Evolutionary conservation across 2,329 filamentous ascomycete genomes (phyloP).

Genomic region (Mariannaea elegans): DNA sequence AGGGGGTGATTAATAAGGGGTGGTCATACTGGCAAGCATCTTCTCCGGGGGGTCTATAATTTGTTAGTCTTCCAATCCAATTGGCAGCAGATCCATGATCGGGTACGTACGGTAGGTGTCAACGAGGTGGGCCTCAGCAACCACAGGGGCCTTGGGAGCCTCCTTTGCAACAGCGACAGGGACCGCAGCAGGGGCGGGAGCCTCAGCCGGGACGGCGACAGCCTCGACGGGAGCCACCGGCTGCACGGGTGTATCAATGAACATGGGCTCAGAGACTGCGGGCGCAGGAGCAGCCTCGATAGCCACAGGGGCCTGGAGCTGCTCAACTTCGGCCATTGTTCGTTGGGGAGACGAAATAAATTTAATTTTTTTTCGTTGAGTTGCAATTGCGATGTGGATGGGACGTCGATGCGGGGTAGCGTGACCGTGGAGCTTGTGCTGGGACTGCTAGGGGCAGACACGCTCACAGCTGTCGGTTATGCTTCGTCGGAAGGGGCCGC

Average conservation of each 20-base stretch:
- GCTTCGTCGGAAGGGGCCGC: slow-evolving; percentile 34
- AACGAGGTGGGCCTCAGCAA: slow-evolving; percentile 79
- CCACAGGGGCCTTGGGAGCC: slow-evolving; percentile 63
- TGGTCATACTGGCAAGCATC: slow-evolving; percentile 71
- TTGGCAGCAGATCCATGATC: neutral
- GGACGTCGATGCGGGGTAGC: slow-evolving; percentile 39
- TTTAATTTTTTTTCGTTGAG: slow-evolving; percentile 30
- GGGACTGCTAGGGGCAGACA: slow-evolving; percentile 38
- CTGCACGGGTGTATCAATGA: slow-evolving; percentile 3
- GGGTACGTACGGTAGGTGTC: slow-evolving; percentile 72
- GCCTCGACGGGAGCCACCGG: neutral
- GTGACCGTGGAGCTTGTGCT: slow-evolving; percentile 39
- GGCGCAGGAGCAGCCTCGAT: slow-evolving; percentile 25
- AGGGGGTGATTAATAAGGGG: slow-evolving; percentile 12
- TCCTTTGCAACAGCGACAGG: neutral
- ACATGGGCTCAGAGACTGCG: slow-evolving; percentile 9
- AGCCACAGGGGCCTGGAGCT: slow-evolving; percentile 28
- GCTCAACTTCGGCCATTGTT: slow-evolving; percentile 40
- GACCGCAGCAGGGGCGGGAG: neutral
- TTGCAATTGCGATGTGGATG: slow-evolving; percentile 31
- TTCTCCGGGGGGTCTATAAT: slow-evolving; percentile 67
- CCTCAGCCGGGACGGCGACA: neutral
- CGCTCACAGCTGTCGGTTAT: slow-evolving; percentile 38
- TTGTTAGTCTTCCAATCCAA: slow-evolving; percentile 29
- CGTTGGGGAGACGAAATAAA: slow-evolving; percentile 12